Conservation (phyloP, 352 stramenopile species). For the Phytophthora constricta region DNA sequence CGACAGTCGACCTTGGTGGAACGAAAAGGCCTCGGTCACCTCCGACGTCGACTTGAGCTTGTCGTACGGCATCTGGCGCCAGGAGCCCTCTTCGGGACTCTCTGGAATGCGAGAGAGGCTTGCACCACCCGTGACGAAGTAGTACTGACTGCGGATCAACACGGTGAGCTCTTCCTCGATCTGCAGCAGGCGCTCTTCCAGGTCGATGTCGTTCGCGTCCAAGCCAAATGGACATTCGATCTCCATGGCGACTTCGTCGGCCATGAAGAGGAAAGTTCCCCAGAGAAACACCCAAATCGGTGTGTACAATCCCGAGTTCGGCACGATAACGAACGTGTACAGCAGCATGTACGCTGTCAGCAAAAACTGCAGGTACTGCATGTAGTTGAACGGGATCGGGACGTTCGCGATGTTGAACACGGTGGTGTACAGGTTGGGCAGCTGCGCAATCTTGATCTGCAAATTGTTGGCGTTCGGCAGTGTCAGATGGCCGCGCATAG, state of each 20-base stretch:
- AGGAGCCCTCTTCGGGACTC: constrained; percentile 14
- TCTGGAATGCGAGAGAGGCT: constrained; percentile 33
- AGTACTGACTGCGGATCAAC: constrained; percentile 84
- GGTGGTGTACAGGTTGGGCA: constrained; percentile 78
- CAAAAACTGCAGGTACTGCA: constrained; percentile 80
- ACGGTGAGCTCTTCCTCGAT: constrained; percentile 87
- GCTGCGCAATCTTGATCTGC: constrained; percentile 69
- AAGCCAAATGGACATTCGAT: constrained; percentile 85
- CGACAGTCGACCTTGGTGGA: constrained; percentile 67
- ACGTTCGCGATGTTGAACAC: constrained; percentile 89
- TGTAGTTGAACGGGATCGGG: constrained; percentile 89
- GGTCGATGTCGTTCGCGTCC: constrained; percentile 84
- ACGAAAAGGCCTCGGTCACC: constrained; percentile 45
- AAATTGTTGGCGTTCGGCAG: constrained; percentile 62
- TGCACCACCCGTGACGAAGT: constrained; percentile 71
- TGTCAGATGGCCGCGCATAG: constrained; percentile 65
- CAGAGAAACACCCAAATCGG: constrained; percentile 84
- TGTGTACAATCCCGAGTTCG: constrained; percentile 72
- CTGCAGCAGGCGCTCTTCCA: constrained; percentile 71
- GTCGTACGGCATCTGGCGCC: constrained; percentile 21
- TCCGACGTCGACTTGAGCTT: constrained; percentile 13
- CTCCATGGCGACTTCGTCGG: constrained; percentile 83
- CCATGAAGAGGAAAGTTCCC: constrained; percentile 86
- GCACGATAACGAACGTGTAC: constrained; percentile 86
- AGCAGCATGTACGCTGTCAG: constrained; percentile 79